phyloP scores from a whole-genome alignment of 2,329 filamentous ascomycete species.

The Paraphaeosphaeria sporulosa region DNA sequence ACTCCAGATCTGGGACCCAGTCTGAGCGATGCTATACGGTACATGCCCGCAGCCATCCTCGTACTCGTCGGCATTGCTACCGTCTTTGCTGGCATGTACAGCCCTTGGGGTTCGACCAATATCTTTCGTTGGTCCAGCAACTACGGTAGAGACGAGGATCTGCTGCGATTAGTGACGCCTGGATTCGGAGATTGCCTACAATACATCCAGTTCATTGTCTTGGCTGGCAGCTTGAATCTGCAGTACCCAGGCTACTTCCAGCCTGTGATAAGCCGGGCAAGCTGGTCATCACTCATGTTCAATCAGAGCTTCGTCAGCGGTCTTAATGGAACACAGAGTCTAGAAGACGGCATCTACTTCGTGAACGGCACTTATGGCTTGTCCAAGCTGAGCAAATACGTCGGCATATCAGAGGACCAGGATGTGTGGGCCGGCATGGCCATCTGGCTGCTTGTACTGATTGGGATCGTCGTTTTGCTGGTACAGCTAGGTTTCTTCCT shows the following conservation, averaged over 20 bases:
- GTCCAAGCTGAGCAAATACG: conserved; percentile 77
- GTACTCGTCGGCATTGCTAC: conserved; percentile 83
- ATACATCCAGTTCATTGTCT: conserved; percentile 90
- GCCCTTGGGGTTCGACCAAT: conserved; percentile 91
- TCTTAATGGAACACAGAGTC: conserved; percentile 68
- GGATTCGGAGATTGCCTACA: conserved; percentile 97
- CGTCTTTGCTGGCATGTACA: conserved; percentile 82
- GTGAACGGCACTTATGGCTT: conserved; percentile 81
- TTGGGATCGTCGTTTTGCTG: conserved; percentile 70
- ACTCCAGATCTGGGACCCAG: conserved; percentile 79
- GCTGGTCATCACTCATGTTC: conserved; percentile 92
- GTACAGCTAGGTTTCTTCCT: conserved; percentile 78
- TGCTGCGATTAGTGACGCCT: conserved; percentile 89
- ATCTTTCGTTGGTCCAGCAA: conserved; percentile 98
- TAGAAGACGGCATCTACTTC: conserved; percentile 87
- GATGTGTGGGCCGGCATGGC: conserved; percentile 97
- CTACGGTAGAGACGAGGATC: conserved; percentile 90
- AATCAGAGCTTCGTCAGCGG: conserved; percentile 85
- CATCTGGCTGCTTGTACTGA: conserved; percentile 83
- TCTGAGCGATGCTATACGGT: conserved; percentile 75
- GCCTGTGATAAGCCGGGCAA: conserved; percentile 83
- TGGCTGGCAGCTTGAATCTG: conserved; percentile 86
- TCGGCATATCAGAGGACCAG: conserved; percentile 76
- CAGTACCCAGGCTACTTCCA: conserved; percentile 95
- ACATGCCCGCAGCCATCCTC: conserved; percentile 79